Base-by-base conservation (phyloP, 768 basidiomycete genomes). In the Nidularia sp. region DNA sequence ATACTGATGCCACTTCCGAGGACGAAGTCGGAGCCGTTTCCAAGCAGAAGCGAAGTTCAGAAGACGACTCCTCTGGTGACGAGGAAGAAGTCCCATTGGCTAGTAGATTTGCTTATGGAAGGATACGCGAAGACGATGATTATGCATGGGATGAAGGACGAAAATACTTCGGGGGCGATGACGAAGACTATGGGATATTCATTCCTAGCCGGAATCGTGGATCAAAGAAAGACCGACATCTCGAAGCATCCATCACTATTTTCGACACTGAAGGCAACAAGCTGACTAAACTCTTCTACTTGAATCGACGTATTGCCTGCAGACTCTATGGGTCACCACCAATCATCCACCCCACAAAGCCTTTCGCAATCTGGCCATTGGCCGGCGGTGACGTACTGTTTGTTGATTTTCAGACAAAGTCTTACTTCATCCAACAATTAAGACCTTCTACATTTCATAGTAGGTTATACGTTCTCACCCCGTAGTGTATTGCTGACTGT, bases 291-390 rank as follows among this genome's bases (percentile, higher is more conserved):
- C 39, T 41, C 12, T 41, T 41, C 51, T 12, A 46, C 29, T 45
- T 45, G 45, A 31, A 45, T 25, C 50, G 49, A 15, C 18, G 54
- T 13, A 42, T 63, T 7, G 50, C 47, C 3, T 64, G 58, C 55
- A 58, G 54, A 45, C 35, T 66, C 8, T 62, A 63, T 49, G 58
- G 50, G 34, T 68, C 66, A 6, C 65, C 66, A 7, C 66, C 65
- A 8, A 52, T 53, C 2, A 34, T 68, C 18, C 65, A 68, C 49
- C 66, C 63, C 6, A 51, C 50, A n/a, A 51, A 58, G 45, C 45
- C 55, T 10, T 55, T 68, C 22, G 52, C 65, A 2, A 59, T 63
- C 15, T 68, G 65, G 65, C 61, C 66, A 9, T 53, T 66, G n/a
- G 55, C 62, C 45, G 60, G 49, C 12, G 65, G 66, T 2, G 61